Evolutionary conservation across 129 eudicot genomes (phyloP).

Genomic region (Chrysanthemum lavandulifolium): DNA sequence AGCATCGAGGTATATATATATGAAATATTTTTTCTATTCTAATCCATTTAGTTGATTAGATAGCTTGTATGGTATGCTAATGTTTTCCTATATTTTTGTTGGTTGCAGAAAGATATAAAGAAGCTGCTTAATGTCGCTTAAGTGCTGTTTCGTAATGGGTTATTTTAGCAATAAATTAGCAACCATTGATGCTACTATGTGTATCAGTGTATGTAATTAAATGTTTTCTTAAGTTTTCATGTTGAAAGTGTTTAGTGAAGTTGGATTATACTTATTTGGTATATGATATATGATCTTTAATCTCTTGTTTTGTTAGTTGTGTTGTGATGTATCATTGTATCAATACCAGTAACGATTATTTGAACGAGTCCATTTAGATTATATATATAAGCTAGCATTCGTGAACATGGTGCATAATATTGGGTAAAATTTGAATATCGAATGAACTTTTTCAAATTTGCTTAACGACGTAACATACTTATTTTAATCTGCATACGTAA

Average conservation of each 20-base stretch:
- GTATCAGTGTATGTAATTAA: constrained; percentile 39
- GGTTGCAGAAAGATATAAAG: constrained; percentile 82
- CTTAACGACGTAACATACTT: no score
- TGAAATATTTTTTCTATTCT: background rate
- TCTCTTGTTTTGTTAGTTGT: background rate
- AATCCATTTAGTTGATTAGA: background rate
- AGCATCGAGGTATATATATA: constrained; percentile 74
- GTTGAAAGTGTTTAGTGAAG: constrained; percentile 13
- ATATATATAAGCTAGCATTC: no score
- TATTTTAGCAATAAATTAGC: constrained; percentile 34
- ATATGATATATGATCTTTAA: background rate
- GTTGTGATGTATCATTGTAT: background rate
- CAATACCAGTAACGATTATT: no score
- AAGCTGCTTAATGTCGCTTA: constrained; percentile 48
- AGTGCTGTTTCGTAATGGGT: constrained; percentile 12
- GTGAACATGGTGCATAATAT: no score
- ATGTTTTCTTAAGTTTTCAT: background rate
- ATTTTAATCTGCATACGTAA: no score
- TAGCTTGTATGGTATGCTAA: background rate
- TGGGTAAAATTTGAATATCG: no score
- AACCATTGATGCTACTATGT: constrained; percentile 13
- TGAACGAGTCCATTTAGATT: no score
- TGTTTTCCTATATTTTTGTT: background rate
- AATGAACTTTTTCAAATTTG: no score
- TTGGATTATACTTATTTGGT: constrained; percentile 9